phyloP scores from a whole-genome alignment of 169 alveolate species.

The Ichthyophthirius multifiliis region DNA sequence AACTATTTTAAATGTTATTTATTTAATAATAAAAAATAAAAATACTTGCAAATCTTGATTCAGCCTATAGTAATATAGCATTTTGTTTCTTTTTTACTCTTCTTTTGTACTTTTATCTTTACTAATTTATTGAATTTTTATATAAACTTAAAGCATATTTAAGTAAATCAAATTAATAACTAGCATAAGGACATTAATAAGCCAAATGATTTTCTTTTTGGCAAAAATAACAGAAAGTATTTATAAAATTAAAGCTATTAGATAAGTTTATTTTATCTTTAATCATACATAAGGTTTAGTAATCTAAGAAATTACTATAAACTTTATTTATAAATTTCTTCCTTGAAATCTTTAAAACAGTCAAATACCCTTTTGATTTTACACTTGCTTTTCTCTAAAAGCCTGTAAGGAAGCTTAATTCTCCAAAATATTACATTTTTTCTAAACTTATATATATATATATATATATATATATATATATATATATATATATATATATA shows the following conservation, averaged over 20 bases:
- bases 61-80: neutral
- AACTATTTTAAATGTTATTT: neutral
- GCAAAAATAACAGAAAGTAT: neutral
- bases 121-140: neutral
- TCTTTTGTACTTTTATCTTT: neutral
- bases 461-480: no score
- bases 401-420: neutral
- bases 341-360: neutral
- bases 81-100: neutral
- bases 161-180: neutral
- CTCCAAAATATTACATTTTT: neutral
- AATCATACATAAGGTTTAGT: neutral
- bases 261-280: neutral
- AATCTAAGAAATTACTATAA: neutral
- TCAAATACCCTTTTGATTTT: neutral
- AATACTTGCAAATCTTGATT: no score
- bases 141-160: neutral
- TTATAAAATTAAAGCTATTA: neutral
- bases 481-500: no score
- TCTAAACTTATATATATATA: neutral
- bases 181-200: neutral
- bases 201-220: neutral
- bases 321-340: neutral
- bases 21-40: neutral
- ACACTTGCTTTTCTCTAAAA: neutral